These are phyloP conservation scores for Saturnispora halmiae DNA, from an alignment of 805 yeast genomes.

Conservation along the genomic window DNA sequence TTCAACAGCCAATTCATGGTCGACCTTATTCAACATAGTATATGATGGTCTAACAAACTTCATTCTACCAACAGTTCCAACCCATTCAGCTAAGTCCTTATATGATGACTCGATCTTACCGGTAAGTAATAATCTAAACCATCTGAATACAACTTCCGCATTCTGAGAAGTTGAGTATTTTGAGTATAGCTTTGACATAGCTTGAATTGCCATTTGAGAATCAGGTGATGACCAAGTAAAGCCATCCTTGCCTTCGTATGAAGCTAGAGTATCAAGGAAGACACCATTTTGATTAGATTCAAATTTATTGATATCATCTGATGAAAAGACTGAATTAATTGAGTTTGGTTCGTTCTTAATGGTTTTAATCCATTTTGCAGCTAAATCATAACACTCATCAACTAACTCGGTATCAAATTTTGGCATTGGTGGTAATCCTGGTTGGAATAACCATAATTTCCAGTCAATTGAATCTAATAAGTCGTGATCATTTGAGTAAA, in stretches of 20 bases:
- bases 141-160: conserved; percentile 75
- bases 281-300: conserved; percentile 71
- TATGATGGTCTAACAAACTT: conserved; percentile 87
- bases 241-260: conserved; percentile 39
- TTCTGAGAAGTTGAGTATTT: conserved; percentile 48
- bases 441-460: conserved; percentile 71
- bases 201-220: conserved; percentile 27
- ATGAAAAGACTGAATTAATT: conserved; percentile 30
- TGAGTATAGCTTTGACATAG: conserved; percentile 29
- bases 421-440: conserved; percentile 89
- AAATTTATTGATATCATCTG: conserved; percentile 46
- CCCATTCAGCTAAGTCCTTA: conserved; percentile 62
- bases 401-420: conserved; percentile 71
- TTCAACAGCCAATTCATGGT: conserved; percentile 51
- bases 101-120: conserved; percentile 41
- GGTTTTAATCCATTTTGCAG: conserved; percentile 51
- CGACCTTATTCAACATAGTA: conserved; percentile 52
- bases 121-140: conserved; percentile 58
- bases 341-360: conserved; percentile 25
- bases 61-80: conserved; percentile 91
- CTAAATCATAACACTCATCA: conserved; percentile 58
- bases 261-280: conserved; percentile 59
- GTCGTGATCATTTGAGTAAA: conserved; percentile 35
- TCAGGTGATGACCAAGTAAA: conserved; percentile 27
- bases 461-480: conserved; percentile 69